Evolutionary conservation across 2,329 filamentous ascomycete species (phyloP).

Genomic region (Neonectria neomacrospora): DNA sequence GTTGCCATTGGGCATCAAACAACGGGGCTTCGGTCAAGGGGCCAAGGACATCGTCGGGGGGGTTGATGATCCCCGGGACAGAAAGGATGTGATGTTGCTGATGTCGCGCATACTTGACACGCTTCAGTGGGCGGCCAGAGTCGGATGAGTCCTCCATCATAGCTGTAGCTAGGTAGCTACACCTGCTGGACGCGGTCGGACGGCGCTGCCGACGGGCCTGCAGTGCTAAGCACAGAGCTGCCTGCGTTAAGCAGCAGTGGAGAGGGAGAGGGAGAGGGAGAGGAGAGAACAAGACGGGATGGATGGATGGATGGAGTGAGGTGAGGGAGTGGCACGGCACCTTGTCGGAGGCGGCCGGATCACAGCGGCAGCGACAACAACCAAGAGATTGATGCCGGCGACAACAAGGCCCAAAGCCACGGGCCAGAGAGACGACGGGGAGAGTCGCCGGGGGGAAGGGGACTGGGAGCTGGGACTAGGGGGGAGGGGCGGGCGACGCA

Average conservation of each 20-base stretch:
- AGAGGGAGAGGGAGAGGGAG: constrained; percentile 25
- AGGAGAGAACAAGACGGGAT: constrained; percentile 38
- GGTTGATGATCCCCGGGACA: constrained; percentile 29
- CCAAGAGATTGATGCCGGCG: constrained; percentile 14
- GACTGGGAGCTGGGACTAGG: not conserved
- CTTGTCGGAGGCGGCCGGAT: constrained; percentile 38
- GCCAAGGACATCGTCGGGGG: constrained; percentile 24
- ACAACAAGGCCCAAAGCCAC: constrained; percentile 33
- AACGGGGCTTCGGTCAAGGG: constrained; percentile 30
- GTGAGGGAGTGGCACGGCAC: constrained; percentile 10
- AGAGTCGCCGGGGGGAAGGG: constrained; percentile 22
- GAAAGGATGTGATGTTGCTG: constrained; percentile 32
- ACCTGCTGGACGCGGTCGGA: constrained; percentile 28
- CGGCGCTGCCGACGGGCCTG: constrained; percentile 32
- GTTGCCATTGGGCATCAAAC: constrained; percentile 37
- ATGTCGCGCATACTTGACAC: constrained; percentile 41
- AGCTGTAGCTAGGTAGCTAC: constrained; percentile 25
- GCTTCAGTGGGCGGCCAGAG: constrained; percentile 44
- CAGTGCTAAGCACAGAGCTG: constrained; percentile 22
- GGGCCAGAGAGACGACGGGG: constrained; percentile 19
- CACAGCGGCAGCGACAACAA: constrained; percentile 25
- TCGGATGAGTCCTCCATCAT: constrained; percentile 42
- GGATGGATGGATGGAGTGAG: constrained; percentile 12
- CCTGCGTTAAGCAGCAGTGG: constrained; percentile 29
- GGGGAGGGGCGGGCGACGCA: constrained; percentile 21